Percentiles rank a stretch among this genome's conserved stretches.
phyloP scores from a whole-genome alignment of 1,284 basidiomycete species.

The Ceratobasidium sp. region DNA sequence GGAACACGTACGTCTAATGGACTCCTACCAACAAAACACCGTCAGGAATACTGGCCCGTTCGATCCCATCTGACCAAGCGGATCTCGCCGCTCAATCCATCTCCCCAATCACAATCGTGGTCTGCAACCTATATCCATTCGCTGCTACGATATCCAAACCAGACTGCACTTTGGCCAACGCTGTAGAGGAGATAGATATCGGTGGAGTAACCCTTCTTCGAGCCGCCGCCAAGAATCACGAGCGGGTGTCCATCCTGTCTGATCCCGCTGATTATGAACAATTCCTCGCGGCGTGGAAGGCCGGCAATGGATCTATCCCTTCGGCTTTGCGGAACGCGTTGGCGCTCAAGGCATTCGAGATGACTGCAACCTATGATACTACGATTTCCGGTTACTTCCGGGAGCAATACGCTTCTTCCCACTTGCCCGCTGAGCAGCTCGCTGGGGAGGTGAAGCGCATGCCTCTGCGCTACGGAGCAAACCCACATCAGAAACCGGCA shows the following conservation, averaged over 20 bases:
- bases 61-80: conserved; percentile 86
- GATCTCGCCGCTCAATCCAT: conserved; percentile 88
- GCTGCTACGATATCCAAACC: conserved; percentile 90
- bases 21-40: conserved; percentile 10
- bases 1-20: conserved; percentile 7
- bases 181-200: conserved; percentile 99
- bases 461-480: conserved; percentile 94
- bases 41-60: conserved; percentile 88
- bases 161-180: conserved; percentile 89
- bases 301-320: conserved; percentile 75
- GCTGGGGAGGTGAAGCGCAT: conserved; percentile 85
- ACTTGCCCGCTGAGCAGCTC: conserved; percentile 71
- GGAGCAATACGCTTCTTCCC: conserved; percentile 91
- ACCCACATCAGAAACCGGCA: conserved; percentile 99
- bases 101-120: conserved; percentile 92
- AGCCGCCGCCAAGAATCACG: conserved; percentile 99
- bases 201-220: conserved; percentile 98
- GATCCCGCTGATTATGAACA: conserved; percentile 93
- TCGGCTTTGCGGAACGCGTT: conserved; percentile 81
- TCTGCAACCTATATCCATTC: conserved; percentile 99
- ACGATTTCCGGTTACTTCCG: conserved; percentile 98
- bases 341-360: conserved; percentile 97
- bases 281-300: conserved; percentile 84
- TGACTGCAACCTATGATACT: conserved; percentile 94
- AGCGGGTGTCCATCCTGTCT: conserved; percentile 90